These are phyloP conservation scores for Stemphylium vesicarium DNA, from an alignment of 2,329 filamentous ascomycete genomes.

Conservation along the genomic window DNA sequence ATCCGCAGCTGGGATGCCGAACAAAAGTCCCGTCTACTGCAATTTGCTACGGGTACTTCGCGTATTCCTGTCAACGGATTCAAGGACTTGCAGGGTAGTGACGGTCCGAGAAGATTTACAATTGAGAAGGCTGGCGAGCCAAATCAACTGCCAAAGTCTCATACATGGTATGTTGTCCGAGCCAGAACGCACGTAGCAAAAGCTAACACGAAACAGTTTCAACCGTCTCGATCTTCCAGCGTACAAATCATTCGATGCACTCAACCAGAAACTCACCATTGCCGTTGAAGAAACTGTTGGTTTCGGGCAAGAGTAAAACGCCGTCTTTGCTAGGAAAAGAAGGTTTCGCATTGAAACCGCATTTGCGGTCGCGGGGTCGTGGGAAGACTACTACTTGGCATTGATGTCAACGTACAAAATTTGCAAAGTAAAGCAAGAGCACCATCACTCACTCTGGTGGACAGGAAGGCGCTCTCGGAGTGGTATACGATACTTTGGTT, in stretches of 20 bases:
- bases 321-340: neutral
- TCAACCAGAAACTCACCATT: constrained; percentile 91
- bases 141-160: constrained; percentile 89
- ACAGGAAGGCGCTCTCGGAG: constrained; percentile 5
- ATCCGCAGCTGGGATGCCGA: constrained; percentile 97
- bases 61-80: constrained; percentile 99
- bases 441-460: constrained; percentile 7
- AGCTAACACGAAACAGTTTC: constrained; percentile 67
- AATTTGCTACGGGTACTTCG: constrained; percentile 97
- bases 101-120: constrained; percentile 92
- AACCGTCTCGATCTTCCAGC: constrained; percentile 94
- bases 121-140: constrained; percentile 97
- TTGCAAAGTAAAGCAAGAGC: constrained; percentile 2
- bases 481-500: constrained; percentile 11
- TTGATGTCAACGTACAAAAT: constrained; percentile 14
- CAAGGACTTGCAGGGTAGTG: constrained; percentile 97
- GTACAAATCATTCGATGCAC: constrained; percentile 85
- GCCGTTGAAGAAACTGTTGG: constrained; percentile 99
- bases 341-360: neutral
- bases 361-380: neutral
- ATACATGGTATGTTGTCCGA: constrained; percentile 80
- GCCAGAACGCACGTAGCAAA: neutral
- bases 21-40: constrained; percentile 93
- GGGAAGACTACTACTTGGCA: constrained; percentile 12
- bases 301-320: constrained; percentile 85